Evolutionary conservation across 2,329 filamentous ascomycete species (phyloP), one percentile per base, ranked within the genome.

Genomic region (Dactylellina haptotyla): DNA sequence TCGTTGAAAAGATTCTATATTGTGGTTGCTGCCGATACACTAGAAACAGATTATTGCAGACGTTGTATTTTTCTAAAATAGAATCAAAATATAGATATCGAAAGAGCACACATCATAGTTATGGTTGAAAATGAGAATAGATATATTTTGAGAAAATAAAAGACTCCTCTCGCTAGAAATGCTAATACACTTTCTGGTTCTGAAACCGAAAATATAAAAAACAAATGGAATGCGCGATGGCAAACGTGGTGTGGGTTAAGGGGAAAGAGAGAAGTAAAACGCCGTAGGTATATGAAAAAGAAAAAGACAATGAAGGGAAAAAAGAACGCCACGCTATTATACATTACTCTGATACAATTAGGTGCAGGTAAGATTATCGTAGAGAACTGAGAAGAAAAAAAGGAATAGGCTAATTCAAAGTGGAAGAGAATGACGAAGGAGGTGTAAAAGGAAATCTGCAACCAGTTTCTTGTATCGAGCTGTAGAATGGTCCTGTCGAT

Each of bases 321-420:
- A 30, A 30, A 34, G 26, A 59, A 61, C 56, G 37, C 58, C 41
- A 64, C 51, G 66, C 58, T 71, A 71, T 71, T 71, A 71, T 71
- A 71, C 57, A 71, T 71, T 71, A 71, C 66, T 63, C 66, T 48
- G 58, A 71, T 64, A 71, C 57, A 71, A 58, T 63, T 30, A 41
- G 28, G 45, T 71, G 66, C 66, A 64, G 66, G 58, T 51, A 46
- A 30, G 26, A 23, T 20, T 43, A 39, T 32, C 41, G 20, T 30
- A 37, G 32, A 26, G 20, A 41, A 14, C n/a, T 58, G 30, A 8
- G 20, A 28, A 4, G 20, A 14, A 8, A 20, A 20, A 20, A 57
- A 41, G 25, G 25, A 54, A 37, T 34, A 16, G 25, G 20, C 2
- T 26, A 48, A 25, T 16, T 26, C 5, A 16, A 58, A 28, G 16